These are phyloP conservation scores for Capronia coronata DNA, from an alignment of 2,329 filamentous ascomycete species.

Conservation along the genomic window DNA sequence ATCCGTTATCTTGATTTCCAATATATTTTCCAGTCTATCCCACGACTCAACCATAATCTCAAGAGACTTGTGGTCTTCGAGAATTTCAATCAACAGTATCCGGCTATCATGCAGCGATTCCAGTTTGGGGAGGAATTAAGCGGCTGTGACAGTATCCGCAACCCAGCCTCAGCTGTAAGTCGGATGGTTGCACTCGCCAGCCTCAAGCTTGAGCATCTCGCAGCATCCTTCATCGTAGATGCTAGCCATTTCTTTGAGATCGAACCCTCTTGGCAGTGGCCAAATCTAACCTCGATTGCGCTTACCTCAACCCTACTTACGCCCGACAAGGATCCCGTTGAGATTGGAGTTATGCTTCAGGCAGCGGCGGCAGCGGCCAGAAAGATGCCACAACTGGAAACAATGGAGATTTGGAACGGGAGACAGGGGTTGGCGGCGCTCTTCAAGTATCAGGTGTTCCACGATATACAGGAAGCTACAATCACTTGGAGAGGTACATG, in stretches of 20 bases:
- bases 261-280: constrained; percentile 30
- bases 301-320: constrained; percentile 33
- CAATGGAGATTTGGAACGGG: constrained; percentile 35
- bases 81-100: constrained; percentile 32
- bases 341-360: constrained; percentile 18
- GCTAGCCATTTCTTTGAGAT: constrained; percentile 33
- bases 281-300: constrained; percentile 31
- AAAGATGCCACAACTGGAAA: constrained; percentile 30
- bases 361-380: constrained; percentile 28
- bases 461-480: background rate
- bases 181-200: constrained; percentile 28
- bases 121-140: constrained; percentile 23
- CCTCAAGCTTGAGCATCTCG: constrained; percentile 30
- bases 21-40: constrained; percentile 26
- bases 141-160: constrained; percentile 25
- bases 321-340: background rate
- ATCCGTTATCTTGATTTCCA: constrained; percentile 13
- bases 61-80: constrained; percentile 34
- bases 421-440: constrained; percentile 28
- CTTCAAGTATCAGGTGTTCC: constrained; percentile 2
- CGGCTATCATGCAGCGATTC: constrained; percentile 9
- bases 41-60: constrained; percentile 22
- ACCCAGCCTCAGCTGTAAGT: constrained; percentile 22
- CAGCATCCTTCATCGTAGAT: constrained; percentile 33
- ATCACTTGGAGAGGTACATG: constrained; percentile 29